phyloP scores from a whole-genome alignment of 2,329 filamentous ascomycete genomes.

The Fusarium ramigenum region DNA sequence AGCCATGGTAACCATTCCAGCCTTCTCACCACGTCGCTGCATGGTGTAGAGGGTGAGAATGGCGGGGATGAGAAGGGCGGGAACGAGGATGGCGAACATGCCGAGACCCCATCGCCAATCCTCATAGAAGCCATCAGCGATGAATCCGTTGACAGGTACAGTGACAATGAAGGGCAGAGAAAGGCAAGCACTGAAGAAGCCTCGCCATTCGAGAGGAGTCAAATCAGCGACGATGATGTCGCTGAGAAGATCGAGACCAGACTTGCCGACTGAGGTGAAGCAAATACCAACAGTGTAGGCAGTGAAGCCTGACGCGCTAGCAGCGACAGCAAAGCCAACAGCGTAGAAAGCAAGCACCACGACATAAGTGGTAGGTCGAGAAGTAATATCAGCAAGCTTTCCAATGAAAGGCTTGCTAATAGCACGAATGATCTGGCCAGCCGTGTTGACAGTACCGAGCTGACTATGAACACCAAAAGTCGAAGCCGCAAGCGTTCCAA shows the following conservation, averaged over 20 bases:
- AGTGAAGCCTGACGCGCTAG: slow-evolving; percentile 45
- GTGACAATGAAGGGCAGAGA: slow-evolving; percentile 49
- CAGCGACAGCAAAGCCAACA: slow-evolving; percentile 48
- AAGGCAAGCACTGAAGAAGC: slow-evolving; percentile 46
- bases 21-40: slow-evolving; percentile 64
- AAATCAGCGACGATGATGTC: slow-evolving; percentile 51
- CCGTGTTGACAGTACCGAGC: slow-evolving; percentile 46
- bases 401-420: slow-evolving; percentile 53
- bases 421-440: slow-evolving; percentile 49
- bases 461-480: slow-evolving; percentile 47
- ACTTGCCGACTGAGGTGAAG: slow-evolving; percentile 51
- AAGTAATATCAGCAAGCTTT: slow-evolving; percentile 51
- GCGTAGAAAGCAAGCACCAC: slow-evolving; percentile 52
- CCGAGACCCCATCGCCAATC: slow-evolving; percentile 72
- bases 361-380: slow-evolving; percentile 51
- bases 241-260: slow-evolving; percentile 49
- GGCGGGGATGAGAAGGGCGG: slow-evolving; percentile 65
- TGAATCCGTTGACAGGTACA: slow-evolving; percentile 53
- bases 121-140: slow-evolving; percentile 51
- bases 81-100: slow-evolving; percentile 69
- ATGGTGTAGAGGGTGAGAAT: slow-evolving; percentile 65
- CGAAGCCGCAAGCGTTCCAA: slow-evolving; percentile 48
- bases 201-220: slow-evolving; percentile 50
- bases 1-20: slow-evolving; percentile 57
- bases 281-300: slow-evolving; percentile 49